Percentiles rank a stretch among this genome's conserved stretches.
Evolutionary conservation across 2,329 filamentous ascomycete genomes (phyloP).

Genomic region (Colletotrichum siamense): DNA sequence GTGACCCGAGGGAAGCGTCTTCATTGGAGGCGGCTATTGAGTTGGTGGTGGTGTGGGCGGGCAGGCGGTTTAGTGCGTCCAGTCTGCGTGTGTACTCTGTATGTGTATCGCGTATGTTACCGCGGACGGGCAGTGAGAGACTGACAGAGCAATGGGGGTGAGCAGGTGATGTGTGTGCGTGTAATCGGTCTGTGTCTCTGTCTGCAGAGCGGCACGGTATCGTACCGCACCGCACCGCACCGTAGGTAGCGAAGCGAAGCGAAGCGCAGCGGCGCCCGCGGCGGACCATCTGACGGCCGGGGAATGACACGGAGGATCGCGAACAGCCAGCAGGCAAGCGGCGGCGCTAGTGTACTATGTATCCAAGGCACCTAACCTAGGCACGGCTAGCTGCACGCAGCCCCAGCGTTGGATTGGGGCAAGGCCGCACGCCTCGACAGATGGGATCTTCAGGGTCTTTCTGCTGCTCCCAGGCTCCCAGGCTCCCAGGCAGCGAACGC

Average conservation of each 20-base stretch:
- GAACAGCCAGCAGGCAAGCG: conserved; percentile 4
- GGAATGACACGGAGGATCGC: conserved; percentile 9
- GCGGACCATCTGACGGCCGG: conserved; percentile 16
- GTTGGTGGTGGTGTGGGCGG: neutral
- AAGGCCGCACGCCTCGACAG: conserved; percentile 5
- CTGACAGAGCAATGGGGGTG: neutral
- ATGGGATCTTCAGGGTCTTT: conserved; percentile 22
- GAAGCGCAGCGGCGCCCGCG: conserved; percentile 7
- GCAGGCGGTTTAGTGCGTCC: neutral
- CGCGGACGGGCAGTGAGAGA: neutral
- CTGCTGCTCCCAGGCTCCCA: neutral
- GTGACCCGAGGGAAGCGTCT: neutral
- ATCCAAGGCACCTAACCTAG: neutral
- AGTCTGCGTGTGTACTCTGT: neutral
- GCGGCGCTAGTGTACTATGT: neutral
- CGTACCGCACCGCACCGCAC: neutral
- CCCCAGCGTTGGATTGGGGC: conserved; percentile 2
- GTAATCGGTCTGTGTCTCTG: neutral
- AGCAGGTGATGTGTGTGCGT: neutral
- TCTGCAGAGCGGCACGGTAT: conserved; percentile 12
- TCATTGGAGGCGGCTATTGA: conserved; percentile 13
- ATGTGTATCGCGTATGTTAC: neutral
- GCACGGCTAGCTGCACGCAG: conserved; percentile 14
- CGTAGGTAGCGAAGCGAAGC: neutral
- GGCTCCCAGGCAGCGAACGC: neutral